Conservation (phyloP, 805 yeast species). For the Hanseniaspora jakobsenii region DNA sequence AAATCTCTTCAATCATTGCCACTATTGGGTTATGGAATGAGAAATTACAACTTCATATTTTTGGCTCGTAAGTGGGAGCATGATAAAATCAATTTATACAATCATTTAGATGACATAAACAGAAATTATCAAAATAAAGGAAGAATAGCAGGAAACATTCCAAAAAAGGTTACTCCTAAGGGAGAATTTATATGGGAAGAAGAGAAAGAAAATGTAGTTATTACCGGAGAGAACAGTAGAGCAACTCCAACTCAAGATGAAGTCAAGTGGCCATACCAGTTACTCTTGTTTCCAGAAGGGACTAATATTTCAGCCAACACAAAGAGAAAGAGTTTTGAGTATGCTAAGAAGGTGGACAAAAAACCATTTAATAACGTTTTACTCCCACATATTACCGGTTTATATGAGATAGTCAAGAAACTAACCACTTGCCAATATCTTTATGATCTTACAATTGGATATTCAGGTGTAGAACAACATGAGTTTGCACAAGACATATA, state of each 20-base stretch:
- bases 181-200: slow-evolving; percentile 22
- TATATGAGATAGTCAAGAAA: slow-evolving; percentile 50
- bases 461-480: slow-evolving; percentile 50
- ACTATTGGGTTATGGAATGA: slow-evolving; percentile 77
- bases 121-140: slow-evolving; percentile 50
- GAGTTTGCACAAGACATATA: slow-evolving; percentile 70
- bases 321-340: slow-evolving; percentile 42
- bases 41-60: slow-evolving; percentile 61
- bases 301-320: slow-evolving; percentile 70
- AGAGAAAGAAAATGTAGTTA: not conserved
- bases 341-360: slow-evolving; percentile 40
- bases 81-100: slow-evolving; percentile 51
- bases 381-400: slow-evolving; percentile 75
- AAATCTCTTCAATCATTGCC: slow-evolving; percentile 62
- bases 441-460: slow-evolving; percentile 76
- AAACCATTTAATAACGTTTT: slow-evolving; percentile 50
- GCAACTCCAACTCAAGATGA: no score
- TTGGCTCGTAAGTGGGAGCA: slow-evolving; percentile 75
- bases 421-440: slow-evolving; percentile 46
- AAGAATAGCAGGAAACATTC: slow-evolving; percentile 33
- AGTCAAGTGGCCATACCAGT: slow-evolving; percentile 52
- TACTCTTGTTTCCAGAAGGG: slow-evolving; percentile 87
- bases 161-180: slow-evolving; percentile 23
- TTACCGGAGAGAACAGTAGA: no score
- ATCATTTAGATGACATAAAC: slow-evolving; percentile 45